A percentile compares a stretch with the other conserved stretches of the same genome.
These are phyloP conservation scores for Hygrocybe punicea DNA, from an alignment of 768 basidiomycete genomes.

Conservation along the genomic window DNA sequence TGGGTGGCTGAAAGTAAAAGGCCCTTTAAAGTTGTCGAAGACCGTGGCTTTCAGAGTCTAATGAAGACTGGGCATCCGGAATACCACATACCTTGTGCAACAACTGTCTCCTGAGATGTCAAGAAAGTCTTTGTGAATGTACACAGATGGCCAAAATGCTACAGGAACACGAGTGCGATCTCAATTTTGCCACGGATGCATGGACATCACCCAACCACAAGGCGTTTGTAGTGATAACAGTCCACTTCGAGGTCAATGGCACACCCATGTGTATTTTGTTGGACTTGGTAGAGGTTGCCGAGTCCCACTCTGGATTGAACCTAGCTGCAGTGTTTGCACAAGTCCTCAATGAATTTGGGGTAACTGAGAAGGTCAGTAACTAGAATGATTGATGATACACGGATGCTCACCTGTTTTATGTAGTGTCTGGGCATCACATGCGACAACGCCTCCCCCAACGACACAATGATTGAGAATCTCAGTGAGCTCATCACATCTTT, in stretches of 20 bases:
- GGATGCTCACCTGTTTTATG: not conserved
- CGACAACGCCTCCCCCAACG: too few relatives aligned
- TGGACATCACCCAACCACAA: too few relatives aligned
- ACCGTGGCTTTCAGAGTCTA: constrained; percentile 21
- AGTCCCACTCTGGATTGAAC: constrained; percentile 34
- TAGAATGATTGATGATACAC: not conserved
- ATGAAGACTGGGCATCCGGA: constrained; percentile 35
- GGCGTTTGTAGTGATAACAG: constrained; percentile 17
- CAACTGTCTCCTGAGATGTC: constrained; percentile 31
- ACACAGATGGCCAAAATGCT: constrained; percentile 28
- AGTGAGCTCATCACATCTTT: constrained; percentile 17
- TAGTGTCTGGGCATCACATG: constrained; percentile 33
- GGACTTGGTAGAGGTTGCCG: constrained; percentile 38
- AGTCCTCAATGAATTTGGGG: constrained; percentile 36
- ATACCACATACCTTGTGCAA: constrained; percentile 35
- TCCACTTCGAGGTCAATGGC: constrained; percentile 34
- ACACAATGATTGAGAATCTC: constrained; percentile 33
- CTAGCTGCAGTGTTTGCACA: constrained; percentile 33
- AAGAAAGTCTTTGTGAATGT: constrained; percentile 24
- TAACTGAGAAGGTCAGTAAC: constrained; percentile 33
- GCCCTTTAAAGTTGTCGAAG: not conserved
- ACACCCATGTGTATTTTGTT: constrained; percentile 26
- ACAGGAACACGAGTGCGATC: constrained; percentile 24
- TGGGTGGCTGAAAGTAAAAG: constrained; percentile 12
- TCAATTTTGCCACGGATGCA: constrained; percentile 31